A percentile compares a stretch with the other conserved stretches of the same genome.
phyloP scores from a whole-genome alignment of 2,329 filamentous ascomycete species.

The Clathrospora elynae region DNA sequence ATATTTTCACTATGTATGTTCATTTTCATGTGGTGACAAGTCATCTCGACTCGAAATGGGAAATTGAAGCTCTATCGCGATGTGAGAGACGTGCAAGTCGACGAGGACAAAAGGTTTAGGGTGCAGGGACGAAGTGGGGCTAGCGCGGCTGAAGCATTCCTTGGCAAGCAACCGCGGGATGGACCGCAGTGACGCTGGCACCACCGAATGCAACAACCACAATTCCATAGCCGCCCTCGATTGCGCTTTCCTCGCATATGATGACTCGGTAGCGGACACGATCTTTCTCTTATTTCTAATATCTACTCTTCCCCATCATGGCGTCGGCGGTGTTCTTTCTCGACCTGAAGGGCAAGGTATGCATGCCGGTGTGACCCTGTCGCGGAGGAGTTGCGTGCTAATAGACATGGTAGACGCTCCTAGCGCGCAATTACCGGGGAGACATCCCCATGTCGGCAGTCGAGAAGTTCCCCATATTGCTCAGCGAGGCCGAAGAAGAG shows the following conservation, averaged over 20 bases:
- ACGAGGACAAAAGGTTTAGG: too few species aligned
- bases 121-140: too few species aligned
- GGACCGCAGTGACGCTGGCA: too few species aligned
- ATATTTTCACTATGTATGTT: too few species aligned
- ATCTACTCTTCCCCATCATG: conserved; percentile 61
- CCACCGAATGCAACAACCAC: too few species aligned
- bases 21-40: too few species aligned
- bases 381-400: conserved; percentile 31
- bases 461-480: conserved; percentile 93
- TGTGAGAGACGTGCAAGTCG: too few species aligned
- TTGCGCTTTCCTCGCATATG: conserved; percentile 9
- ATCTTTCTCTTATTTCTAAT: not conserved
- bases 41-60: too few species aligned
- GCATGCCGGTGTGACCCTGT: conserved; percentile 41
- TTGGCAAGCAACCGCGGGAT: too few species aligned
- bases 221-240: too few species aligned
- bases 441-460: conserved; percentile 99
- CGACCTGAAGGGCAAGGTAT: conserved; percentile 98
- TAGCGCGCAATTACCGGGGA: conserved; percentile 97
- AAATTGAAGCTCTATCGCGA: too few species aligned
- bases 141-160: too few species aligned
- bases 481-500: conserved; percentile 98
- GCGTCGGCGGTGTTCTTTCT: conserved; percentile 98
- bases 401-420: conserved; percentile 72
- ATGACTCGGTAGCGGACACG: conserved; percentile 15